Conservation (phyloP, 331 rosid species). For the Phaseolus coccineus region DNA sequence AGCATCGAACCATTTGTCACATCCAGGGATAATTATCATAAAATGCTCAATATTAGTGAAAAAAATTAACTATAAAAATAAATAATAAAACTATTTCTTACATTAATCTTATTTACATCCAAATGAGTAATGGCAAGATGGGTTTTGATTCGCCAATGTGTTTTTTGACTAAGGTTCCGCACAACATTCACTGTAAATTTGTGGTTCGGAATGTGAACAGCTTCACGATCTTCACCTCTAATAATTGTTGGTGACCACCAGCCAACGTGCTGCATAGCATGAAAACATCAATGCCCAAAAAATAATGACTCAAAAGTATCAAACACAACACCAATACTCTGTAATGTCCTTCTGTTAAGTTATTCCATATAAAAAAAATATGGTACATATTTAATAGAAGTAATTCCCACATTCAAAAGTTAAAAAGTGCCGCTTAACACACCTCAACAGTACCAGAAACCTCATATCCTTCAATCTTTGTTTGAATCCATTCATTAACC, state of each 20-base stretch:
- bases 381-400: slow-evolving; percentile 15
- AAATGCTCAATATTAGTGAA: slow-evolving; percentile 33
- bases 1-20: slow-evolving; percentile 40
- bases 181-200: slow-evolving; percentile 89
- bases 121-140: slow-evolving; percentile 91
- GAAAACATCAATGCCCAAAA: slow-evolving; percentile 42
- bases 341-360: neutral
- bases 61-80: slow-evolving; percentile 1
- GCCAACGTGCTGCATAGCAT: slow-evolving; percentile 80
- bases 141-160: slow-evolving; percentile 97
- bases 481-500: slow-evolving; percentile 90
- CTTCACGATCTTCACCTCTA: slow-evolving; percentile 98
- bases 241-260: slow-evolving; percentile 98
- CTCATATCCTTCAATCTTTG: slow-evolving; percentile 91
- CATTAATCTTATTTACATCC: slow-evolving; percentile 88
- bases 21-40: slow-evolving; percentile 23
- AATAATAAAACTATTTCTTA: slow-evolving; percentile 50
- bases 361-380: slow-evolving; percentile 4
- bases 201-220: slow-evolving; percentile 96
- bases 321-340: slow-evolving; percentile 23
- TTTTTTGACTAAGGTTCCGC: slow-evolving; percentile 86
- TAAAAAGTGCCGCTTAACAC: slow-evolving; percentile 39
- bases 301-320: slow-evolving; percentile 17
- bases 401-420: slow-evolving; percentile 8
- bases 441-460: slow-evolving; percentile 98